Percentiles rank a stretch among this genome's conserved stretches.
Conservation (phyloP, 1,139 yeast genomes). For the Magnusiomyces sp. region DNA sequence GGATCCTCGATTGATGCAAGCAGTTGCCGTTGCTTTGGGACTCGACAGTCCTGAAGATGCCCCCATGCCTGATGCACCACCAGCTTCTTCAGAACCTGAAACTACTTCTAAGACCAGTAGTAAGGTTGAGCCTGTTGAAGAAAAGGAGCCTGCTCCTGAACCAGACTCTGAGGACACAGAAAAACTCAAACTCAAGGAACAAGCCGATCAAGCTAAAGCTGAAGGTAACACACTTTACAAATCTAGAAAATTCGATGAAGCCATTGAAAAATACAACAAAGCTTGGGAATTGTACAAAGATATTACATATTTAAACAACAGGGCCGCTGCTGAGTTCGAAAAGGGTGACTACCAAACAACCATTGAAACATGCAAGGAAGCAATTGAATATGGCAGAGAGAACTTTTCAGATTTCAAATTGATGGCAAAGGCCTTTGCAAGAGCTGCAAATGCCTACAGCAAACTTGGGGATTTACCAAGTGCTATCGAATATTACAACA, state of each 20-base stretch:
- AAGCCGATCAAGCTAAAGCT: conserved; percentile 76
- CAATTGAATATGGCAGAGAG: conserved; percentile 85
- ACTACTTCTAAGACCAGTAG: conserved; percentile 16
- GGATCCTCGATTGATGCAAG: conserved; percentile 84
- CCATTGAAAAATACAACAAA: conserved; percentile 72
- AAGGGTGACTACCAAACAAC: conserved; percentile 87
- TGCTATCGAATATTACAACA: conserved; percentile 77
- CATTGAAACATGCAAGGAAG: conserved; percentile 68
- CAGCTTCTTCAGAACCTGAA: conserved; percentile 27
- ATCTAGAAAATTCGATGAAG: conserved; percentile 83
- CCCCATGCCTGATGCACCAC: conserved; percentile 16
- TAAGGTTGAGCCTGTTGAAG: conserved; percentile 33
- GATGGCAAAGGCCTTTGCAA: conserved; percentile 87
- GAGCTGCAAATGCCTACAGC: conserved; percentile 76
- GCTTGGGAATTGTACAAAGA: conserved; percentile 83
- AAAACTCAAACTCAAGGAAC: conserved; percentile 58
- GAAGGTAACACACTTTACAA: conserved; percentile 85
- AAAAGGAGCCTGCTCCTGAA: conserved; percentile 25
- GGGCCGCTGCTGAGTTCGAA: conserved; percentile 96
- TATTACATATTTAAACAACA: conserved; percentile 88
- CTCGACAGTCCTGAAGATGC: conserved; percentile 35
- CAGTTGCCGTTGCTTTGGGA: conserved; percentile 82
- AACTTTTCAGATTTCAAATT: conserved; percentile 84
- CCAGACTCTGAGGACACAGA: conserved; percentile 23
- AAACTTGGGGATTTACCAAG: conserved; percentile 63